These are phyloP conservation scores for Lachancea quebecensis DNA, from an alignment of 805 yeast species.

Conservation along the genomic window DNA sequence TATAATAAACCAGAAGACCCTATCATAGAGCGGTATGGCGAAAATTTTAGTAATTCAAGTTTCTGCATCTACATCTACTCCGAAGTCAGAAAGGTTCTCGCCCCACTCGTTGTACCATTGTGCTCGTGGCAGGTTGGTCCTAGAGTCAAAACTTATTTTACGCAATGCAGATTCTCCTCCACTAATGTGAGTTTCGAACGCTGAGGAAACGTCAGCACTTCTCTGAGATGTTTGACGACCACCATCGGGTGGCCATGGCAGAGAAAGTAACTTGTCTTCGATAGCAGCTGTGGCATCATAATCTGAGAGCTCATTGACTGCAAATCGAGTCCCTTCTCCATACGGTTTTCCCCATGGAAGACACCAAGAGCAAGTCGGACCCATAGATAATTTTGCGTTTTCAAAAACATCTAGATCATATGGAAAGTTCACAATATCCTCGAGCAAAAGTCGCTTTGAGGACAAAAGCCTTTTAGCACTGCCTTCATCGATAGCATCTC, in stretches of 20 bases:
- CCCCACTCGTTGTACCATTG: constrained; percentile 77
- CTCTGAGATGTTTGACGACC: constrained; percentile 36
- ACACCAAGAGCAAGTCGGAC: constrained; percentile 58
- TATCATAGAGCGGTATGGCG: neutral
- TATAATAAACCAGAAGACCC: neutral
- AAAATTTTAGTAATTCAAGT: neutral
- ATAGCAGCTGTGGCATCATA: constrained; percentile 18
- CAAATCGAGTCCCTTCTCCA: constrained; percentile 54
- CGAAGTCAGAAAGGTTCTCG: constrained; percentile 77
- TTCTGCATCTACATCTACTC: constrained; percentile 74
- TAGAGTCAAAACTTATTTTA: constrained; percentile 29
- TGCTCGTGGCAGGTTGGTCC: constrained; percentile 34
- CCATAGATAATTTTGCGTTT: constrained; percentile 50
- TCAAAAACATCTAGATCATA: constrained; percentile 61
- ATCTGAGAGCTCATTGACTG: constrained; percentile 45
- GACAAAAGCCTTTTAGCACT: constrained; percentile 13
- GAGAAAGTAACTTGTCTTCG: constrained; percentile 51
- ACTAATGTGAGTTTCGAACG: constrained; percentile 14
- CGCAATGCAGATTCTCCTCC: constrained; percentile 31
- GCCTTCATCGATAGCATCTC: constrained; percentile 11
- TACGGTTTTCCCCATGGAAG: constrained; percentile 63
- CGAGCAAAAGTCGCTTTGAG: constrained; percentile 38
- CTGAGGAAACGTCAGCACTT: constrained; percentile 6
- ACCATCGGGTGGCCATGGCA: constrained; percentile 95
- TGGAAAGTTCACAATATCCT: constrained; percentile 68